phyloP scores from a whole-genome alignment of 208 protist species.

The Trypanosomatidae sp. region DNA sequence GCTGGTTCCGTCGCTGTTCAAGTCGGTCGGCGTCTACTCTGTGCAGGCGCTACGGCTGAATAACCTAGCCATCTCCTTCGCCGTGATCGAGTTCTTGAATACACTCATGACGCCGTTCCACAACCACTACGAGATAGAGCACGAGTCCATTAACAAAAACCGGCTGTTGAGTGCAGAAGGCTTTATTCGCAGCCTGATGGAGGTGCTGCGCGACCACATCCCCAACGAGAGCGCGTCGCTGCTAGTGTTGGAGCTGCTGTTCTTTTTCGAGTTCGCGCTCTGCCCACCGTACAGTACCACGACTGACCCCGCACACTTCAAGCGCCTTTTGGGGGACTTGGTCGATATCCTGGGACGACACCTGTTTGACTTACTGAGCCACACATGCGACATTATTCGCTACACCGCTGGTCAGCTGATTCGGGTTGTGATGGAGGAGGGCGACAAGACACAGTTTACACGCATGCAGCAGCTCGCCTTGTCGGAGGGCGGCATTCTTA shows the following conservation, averaged over 20 bases:
- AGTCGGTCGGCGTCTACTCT: conserved; percentile 46
- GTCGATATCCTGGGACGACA: conserved; percentile 66
- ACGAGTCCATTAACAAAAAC: conserved; percentile 91
- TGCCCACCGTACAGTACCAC: conserved; percentile 91
- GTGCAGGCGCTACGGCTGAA: conserved; percentile 71
- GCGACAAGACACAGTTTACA: conserved; percentile 73
- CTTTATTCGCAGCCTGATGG: conserved; percentile 75
- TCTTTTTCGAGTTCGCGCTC: conserved; percentile 91
- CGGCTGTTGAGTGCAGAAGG: conserved; percentile 64
- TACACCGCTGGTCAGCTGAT: conserved; percentile 90
- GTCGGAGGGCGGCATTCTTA: conserved; percentile 83
- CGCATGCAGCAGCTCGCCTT: conserved; percentile 85
- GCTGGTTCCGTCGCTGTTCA: conserved; percentile 58
- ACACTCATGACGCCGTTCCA: conserved; percentile 94
- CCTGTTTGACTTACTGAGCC: conserved; percentile 77
- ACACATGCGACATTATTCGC: conserved; percentile 80
- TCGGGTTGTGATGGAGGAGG: conserved; percentile 91
- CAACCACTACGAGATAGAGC: conserved; percentile 89
- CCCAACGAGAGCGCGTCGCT: conserved; percentile 73
- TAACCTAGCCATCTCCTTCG: conserved; percentile 65
- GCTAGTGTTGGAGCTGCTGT: conserved; percentile 75
- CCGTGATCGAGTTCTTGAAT: conserved; percentile 88
- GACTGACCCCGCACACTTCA: conserved; percentile 77
- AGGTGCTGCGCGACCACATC: conserved; percentile 71
- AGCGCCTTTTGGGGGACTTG: conserved; percentile 57